These are phyloP conservation scores for Kluyveromyces sp. DNA, from an alignment of 1,139 yeast species.

Conservation along the genomic window DNA sequence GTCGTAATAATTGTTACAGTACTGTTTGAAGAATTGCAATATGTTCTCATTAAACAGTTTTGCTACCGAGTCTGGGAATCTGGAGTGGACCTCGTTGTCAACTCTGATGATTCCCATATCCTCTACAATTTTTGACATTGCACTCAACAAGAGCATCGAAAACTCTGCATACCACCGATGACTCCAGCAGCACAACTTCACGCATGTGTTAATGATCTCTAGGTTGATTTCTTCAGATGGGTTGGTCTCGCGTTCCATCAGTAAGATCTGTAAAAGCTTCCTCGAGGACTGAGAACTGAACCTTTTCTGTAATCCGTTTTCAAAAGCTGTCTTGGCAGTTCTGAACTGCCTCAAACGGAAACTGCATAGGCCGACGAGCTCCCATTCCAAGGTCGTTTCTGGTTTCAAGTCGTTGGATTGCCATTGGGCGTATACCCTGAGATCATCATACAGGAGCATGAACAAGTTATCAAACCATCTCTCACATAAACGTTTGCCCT, in stretches of 20 bases:
- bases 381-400: constrained; percentile 90
- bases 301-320: constrained; percentile 61
- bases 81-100: constrained; percentile 67
- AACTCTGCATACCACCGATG: constrained; percentile 96
- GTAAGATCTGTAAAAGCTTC: constrained; percentile 63
- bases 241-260: constrained; percentile 34
- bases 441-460: constrained; percentile 85
- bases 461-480: constrained; percentile 94
- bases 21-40: constrained; percentile 24
- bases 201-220: constrained; percentile 60
- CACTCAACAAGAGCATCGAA: constrained; percentile 55
- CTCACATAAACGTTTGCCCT: constrained; percentile 77
- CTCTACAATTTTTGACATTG: constrained; percentile 55
- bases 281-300: constrained; percentile 79
- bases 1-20: constrained; percentile 27
- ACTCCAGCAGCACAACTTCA: constrained; percentile 84
- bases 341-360: constrained; percentile 74
- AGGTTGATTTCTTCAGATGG: constrained; percentile 49
- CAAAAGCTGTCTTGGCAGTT: constrained; percentile 80
- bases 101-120: constrained; percentile 76
- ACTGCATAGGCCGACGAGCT: constrained; percentile 79
- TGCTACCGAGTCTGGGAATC: constrained; percentile 44
- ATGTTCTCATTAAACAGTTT: constrained; percentile 32
- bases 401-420: constrained; percentile 85
- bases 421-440: constrained; percentile 89